Evolutionary conservation across 345 rosid genomes (phyloP), one percentile per base, ranked within the genome.

Genomic region (Anacardium occidentale): DNA sequence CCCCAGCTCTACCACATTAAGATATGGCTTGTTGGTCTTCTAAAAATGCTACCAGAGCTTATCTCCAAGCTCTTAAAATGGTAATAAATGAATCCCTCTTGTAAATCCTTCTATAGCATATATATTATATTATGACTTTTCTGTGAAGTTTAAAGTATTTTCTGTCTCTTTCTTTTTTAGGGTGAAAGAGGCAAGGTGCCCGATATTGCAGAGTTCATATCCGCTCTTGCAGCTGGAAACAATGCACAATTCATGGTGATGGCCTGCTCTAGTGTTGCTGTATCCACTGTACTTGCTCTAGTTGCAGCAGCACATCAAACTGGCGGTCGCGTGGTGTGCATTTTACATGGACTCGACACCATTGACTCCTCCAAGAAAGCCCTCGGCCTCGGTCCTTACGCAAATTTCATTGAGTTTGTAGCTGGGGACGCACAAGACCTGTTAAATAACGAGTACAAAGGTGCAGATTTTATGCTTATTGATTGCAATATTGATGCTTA

Each of bases 41-140:
- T 67, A 88, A 88, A 77, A 88, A 88, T 51, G 92, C 92, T 68
- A 83, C 80, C 26, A 78, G 75, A 65, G 92, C 92, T 78, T 84
- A 81, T 70, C 84, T 86, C 72, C 20, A 80, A 71, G 73, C 90
- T 37, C 50, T 88, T 53, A 80, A 78, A 69, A 84, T 84, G 88
- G 84, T 85, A 65, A 60, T 72, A 24, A 22, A 7, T 45, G 32
- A 42, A 18, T 26, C 7, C 42, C 26, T 64, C 10, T 50, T 55
- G 12, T 58, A 1, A 26, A 37, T 26, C 10, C 13, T 45, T 53
- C 34, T 69, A 14, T 18, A 22, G 22, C n/a, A 15, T 54, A 5
- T 32, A n/a, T n/a, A n/a, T n/a, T n/a, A n/a, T n/a, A n/a, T n/a
- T n/a, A 26, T 40, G 7, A 61, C n/a, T 40, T 44, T 40, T 48